phyloP scores from a whole-genome alignment of 768 basidiomycete species.

The Gymnopilus dilepis region DNA sequence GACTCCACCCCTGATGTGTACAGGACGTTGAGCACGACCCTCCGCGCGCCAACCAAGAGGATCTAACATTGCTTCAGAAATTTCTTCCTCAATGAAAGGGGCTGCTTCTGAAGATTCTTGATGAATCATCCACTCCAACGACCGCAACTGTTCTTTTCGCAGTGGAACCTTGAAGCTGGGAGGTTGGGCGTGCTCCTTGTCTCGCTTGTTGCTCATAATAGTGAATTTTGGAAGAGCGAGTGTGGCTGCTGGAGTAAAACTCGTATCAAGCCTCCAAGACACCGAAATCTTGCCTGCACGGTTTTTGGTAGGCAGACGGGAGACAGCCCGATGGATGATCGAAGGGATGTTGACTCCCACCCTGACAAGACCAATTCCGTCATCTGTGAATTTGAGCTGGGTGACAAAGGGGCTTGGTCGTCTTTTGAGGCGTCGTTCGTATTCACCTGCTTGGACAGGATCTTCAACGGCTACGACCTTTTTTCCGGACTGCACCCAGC shows the following conservation, averaged over 20 bases:
- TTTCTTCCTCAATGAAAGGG: constrained; percentile 92
- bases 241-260: constrained; percentile 69
- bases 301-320: constrained; percentile 69
- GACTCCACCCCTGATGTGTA: constrained; percentile 84
- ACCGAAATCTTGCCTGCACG: constrained; percentile 54
- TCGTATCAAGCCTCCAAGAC: constrained; percentile 85
- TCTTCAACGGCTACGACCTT: constrained; percentile 80
- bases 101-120: constrained; percentile 69
- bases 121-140: constrained; percentile 89
- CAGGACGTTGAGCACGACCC: constrained; percentile 80
- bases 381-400: constrained; percentile 70
- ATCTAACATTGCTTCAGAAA: constrained; percentile 86
- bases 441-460: constrained; percentile 83
- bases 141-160: constrained; percentile 87
- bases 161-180: constrained; percentile 77
- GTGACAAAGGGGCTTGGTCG: constrained; percentile 89
- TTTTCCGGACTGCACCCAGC: constrained; percentile 71
- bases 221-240: constrained; percentile 66
- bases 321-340: constrained; percentile 83
- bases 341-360: constrained; percentile 90
- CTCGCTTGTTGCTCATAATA: constrained; percentile 76
- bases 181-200: constrained; percentile 75
- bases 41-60: constrained; percentile 95
- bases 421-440: constrained; percentile 85
- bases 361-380: constrained; percentile 71